phyloP scores from a whole-genome alignment of 148 eudicot genomes.

The Rhododendron simsii region DNA sequence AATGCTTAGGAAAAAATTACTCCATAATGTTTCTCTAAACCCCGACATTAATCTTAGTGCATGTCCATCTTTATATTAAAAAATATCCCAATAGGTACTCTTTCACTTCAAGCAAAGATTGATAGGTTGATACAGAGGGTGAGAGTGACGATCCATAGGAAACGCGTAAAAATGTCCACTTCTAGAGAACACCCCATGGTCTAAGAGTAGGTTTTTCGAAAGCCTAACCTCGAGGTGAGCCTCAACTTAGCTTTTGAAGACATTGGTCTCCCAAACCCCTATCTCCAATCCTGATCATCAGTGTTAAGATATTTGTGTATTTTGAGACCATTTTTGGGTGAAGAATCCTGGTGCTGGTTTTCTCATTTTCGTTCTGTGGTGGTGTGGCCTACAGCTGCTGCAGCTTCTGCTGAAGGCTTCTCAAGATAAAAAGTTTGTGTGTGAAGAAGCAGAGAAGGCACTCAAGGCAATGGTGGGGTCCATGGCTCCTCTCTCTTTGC shows the following conservation, averaged over 20 bases:
- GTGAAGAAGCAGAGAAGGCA: constrained; percentile 89
- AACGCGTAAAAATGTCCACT: not conserved
- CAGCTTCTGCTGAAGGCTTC: constrained; percentile 86
- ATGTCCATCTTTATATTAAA: too few relatives aligned
- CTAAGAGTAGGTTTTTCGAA: not conserved
- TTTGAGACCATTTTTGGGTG: not conserved
- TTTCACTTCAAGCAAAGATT: too few relatives aligned
- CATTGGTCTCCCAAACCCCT: not conserved
- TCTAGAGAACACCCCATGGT: not conserved
- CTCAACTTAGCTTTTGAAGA: not conserved
- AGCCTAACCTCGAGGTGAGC: not conserved
- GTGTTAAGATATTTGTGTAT: not conserved
- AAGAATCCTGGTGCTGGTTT: not conserved
- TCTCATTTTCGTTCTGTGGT: not conserved
- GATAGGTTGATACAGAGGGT: too few relatives aligned
- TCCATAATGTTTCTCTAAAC: too few relatives aligned
- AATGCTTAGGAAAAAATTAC: too few relatives aligned
- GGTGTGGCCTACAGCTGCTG: constrained; percentile 46
- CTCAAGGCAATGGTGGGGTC: constrained; percentile 62
- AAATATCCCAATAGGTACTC: too few relatives aligned
- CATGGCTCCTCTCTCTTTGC: constrained; percentile 63
- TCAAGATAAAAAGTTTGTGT: constrained; percentile 93
- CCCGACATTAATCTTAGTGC: too few relatives aligned
- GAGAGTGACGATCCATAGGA: too few relatives aligned
- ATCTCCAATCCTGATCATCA: not conserved